Base-by-base conservation (phyloP, 345 rosid genomes). In the Gossypium rotundifolium region DNA sequence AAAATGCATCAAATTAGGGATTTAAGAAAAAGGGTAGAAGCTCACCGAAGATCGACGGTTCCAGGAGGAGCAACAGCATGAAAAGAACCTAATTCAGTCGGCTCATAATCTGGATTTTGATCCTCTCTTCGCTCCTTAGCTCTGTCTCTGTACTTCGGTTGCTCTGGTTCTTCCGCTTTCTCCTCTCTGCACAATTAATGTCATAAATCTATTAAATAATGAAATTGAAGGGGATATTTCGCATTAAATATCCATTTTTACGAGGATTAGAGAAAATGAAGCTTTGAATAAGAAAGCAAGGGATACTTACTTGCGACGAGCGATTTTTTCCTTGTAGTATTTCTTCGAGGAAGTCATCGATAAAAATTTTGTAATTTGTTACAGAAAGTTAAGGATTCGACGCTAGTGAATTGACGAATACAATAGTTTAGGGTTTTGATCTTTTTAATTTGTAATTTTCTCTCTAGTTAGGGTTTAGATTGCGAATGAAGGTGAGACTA, bases 31-130 rank as follows among this genome's bases (percentile, higher is more conserved):
- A 55, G 25, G 33, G 4, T 9, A 62, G 40, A 63, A 51, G 18
- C 72, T 59, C 67, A 88, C 96, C 79, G 87, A 60, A 92, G 73
- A 76, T 94, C 98, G 42, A 92, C 88, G 9, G 79, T 84, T 29
- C 98, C 97, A 1, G 98, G 98, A 62, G 98, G 98, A 82, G 98
- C 98, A 67, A 94, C 98, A 8, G 98, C 95, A 51, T 94, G 98
- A 72, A 94, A 94, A 8, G 97, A 88, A 29, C 93, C 91, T 83
- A 94, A 84, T 71, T 92, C 95, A 3, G 91, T 76, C 1, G 88
- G 84, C 79, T 94, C 97, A 76, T 94, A 92, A 83, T 94, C 98
- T 6, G 98, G 98, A 81, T 94, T 94, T 58, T 94, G 98, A 79
- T 94, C 97, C 74, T 92, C 98, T 75, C 99, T 83, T 67, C 99